phyloP scores from a whole-genome alignment of 2,329 filamentous ascomycete genomes.

The Colletotrichum sp. region DNA sequence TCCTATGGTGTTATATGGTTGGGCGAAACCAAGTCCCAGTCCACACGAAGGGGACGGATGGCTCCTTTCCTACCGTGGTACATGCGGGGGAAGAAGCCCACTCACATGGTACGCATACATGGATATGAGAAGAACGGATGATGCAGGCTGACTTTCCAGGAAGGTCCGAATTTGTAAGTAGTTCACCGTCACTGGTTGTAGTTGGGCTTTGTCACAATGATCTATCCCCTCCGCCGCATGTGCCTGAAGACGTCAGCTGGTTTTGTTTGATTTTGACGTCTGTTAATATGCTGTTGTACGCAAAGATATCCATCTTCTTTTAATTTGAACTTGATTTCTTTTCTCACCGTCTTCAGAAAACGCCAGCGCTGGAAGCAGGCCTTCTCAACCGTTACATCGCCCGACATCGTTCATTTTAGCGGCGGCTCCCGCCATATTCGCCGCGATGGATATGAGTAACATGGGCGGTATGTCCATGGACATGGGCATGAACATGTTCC shows the following conservation, averaged over 20 bases:
- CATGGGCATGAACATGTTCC: neutral
- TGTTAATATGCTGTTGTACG: neutral
- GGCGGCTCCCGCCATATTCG: neutral
- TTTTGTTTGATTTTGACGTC: neutral
- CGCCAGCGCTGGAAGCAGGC: neutral
- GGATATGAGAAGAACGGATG: neutral
- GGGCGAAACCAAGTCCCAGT: neutral
- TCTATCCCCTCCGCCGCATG: neutral
- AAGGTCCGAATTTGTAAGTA: neutral
- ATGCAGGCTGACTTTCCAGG: neutral
- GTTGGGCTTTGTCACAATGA: neutral
- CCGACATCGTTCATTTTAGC: neutral
- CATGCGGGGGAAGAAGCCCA: neutral
- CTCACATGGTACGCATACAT: neutral
- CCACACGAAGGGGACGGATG: neutral
- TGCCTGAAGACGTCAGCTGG: neutral
- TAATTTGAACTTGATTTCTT: neutral
- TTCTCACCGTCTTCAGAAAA: neutral
- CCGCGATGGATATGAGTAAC: neutral
- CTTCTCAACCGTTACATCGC: neutral
- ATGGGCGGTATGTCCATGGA: neutral
- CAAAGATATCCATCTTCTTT: neutral
- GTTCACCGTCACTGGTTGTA: neutral
- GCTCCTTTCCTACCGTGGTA: neutral
- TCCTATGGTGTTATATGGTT: neutral